Conservation (phyloP, 306 rosid genomes). For the Ochetophila trinervis region DNA sequence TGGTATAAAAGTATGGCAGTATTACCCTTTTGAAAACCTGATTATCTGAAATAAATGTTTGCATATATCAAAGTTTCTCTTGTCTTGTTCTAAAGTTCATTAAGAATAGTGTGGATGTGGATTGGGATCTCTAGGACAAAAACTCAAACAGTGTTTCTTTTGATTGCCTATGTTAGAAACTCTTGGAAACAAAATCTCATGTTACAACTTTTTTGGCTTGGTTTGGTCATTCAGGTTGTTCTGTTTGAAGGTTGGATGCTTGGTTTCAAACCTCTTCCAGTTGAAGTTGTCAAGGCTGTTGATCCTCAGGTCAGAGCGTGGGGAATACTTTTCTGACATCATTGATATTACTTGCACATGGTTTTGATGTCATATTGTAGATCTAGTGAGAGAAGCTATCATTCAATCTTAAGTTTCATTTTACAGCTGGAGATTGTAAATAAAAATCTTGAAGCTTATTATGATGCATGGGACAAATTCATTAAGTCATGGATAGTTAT, state of each 20-base stretch:
- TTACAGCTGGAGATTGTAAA: constrained; percentile 72
- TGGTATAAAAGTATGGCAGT: background rate
- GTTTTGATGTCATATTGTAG: background rate
- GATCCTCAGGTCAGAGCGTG: constrained; percentile 75
- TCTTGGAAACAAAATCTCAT: background rate
- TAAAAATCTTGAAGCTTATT: constrained; percentile 72
- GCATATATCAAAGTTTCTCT: background rate
- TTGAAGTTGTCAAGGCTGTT: constrained; percentile 57
- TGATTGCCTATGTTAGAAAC: background rate
- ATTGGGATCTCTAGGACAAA: constrained; percentile 1
- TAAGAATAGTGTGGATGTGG: background rate
- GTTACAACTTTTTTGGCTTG: constrained; percentile 7
- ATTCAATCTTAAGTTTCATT: constrained; percentile 13
- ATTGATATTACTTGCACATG: background rate
- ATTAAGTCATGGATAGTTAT: constrained; percentile 80
- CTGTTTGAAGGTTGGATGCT: constrained; percentile 99
- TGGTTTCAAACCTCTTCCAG: constrained; percentile 80
- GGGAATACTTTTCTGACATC: background rate
- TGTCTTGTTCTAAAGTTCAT: background rate
- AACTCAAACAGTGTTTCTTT: background rate
- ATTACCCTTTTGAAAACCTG: background rate
- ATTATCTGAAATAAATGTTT: constrained; percentile 14
- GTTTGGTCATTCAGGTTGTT: constrained; percentile 55
- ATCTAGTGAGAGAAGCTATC: background rate
- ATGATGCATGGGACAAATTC: constrained; percentile 89